Evolutionary conservation across 768 basidiomycete genomes (phyloP).

Genomic region (Boletellus ananiceps): DNA sequence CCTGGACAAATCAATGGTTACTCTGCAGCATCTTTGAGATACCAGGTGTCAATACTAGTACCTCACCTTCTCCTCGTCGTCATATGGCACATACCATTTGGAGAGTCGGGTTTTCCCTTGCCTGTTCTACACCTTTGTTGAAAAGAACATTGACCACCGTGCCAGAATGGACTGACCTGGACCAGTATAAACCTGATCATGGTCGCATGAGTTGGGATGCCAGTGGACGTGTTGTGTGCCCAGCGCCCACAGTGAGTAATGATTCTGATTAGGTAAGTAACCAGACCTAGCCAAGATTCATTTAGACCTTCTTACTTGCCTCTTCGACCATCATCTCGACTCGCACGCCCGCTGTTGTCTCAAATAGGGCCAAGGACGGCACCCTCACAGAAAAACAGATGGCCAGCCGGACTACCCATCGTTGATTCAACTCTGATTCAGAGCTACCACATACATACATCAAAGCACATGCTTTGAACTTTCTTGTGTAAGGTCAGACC

Average conservation of each 20-base stretch:
- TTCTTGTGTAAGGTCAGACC: too few species aligned
- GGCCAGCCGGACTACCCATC: too few species aligned
- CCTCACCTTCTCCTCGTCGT: conserved; percentile 95
- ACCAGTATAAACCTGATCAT: conserved; percentile 99
- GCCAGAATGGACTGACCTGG: conserved; percentile 51
- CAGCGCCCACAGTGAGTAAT: not conserved
- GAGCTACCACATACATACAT: too few species aligned
- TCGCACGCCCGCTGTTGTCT: too few species aligned
- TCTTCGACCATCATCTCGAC: too few species aligned
- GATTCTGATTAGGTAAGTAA: conserved; percentile 14
- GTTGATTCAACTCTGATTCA: too few species aligned
- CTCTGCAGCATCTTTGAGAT: not conserved
- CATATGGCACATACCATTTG: conserved; percentile 99
- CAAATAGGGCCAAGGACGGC: too few species aligned
- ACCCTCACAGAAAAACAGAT: too few species aligned
- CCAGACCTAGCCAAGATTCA: too few species aligned
- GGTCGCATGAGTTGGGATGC: conserved; percentile 14
- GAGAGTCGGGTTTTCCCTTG: conserved; percentile 97
- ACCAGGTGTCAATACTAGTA: not conserved
- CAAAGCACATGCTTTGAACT: too few species aligned
- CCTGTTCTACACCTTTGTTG: conserved; percentile 62
- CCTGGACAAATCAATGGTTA: conserved; percentile 40
- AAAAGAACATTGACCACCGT: not conserved
- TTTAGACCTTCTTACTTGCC: too few species aligned
- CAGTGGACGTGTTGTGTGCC: not conserved